Evolutionary conservation across 768 basidiomycete species (phyloP), one percentile per base, ranked within the genome.

Genomic region (Mrakia gelida): DNA sequence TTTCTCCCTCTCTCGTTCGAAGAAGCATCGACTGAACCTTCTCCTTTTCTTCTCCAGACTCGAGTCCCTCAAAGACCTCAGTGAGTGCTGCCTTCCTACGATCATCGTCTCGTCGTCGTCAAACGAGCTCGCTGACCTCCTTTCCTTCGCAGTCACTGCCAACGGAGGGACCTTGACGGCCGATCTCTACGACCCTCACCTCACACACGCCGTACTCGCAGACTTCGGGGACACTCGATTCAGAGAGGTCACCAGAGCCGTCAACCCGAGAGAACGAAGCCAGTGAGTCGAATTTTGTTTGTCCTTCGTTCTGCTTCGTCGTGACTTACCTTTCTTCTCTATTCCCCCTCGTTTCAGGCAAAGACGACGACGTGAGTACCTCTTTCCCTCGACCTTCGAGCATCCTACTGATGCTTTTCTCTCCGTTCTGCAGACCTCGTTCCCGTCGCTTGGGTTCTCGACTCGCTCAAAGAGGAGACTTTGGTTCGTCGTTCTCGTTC

Each of bases 131-230:
- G n/a, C 43, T 34, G 41, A 28, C 67, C 7, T 59, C 28, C 34
- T 10, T 54, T 11, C 52, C 26, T 52, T 28, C 45, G 11, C 71
- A 77, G 76, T 97, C 75, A 84, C 80, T 34, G 86, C 88, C 21
- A 89, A 93, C 80, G 94, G 94, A 62, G 95, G 95, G 0, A 87
- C 85, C 71, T 81, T 95, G 11, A 90, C 83, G 5, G 67, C 88
- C 16, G 88, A 88, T 75, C 86, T 97, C 4, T 85, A 88, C 75
- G 90, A 97, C 73, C 87, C 91, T 32, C 92, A 91, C 82, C 86
- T 98, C 59, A 96, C 95, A 0, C 95, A 98, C 83, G 85, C 96
- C 65, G 86, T 97, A 61, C 71, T 72, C 71, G 28, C 71, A 28
- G 71, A 49, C 45, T 56, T 72, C 28, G 41, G 38, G 10, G n/a